Evolutionary conservation across 768 basidiomycete genomes (phyloP).

Genomic region (Lactifluus subvellereus): DNA sequence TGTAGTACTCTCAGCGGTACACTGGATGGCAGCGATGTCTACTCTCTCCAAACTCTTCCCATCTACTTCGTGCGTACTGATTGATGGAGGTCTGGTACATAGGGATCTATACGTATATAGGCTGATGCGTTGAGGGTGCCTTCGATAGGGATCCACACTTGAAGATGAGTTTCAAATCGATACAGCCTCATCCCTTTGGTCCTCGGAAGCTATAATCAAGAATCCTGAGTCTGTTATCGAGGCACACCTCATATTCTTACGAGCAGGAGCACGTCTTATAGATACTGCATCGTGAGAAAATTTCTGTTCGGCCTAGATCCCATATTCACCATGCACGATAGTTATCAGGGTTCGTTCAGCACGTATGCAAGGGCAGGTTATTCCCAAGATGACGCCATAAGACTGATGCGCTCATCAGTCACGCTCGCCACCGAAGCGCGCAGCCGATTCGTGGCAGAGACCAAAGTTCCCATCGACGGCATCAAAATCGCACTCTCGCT

Average conservation of each 20-base stretch:
- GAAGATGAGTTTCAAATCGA: conserved; percentile 45
- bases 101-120: not conserved
- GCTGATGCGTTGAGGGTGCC: not conserved
- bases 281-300: conserved; percentile 58
- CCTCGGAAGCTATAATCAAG: conserved; percentile 51
- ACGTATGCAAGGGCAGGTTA: conserved; percentile 52
- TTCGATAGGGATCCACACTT: conserved; percentile 54
- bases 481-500: conserved; percentile 60
- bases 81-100: conserved; percentile 23
- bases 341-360: conserved; percentile 59
- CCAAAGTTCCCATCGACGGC: conserved; percentile 18
- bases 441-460: conserved; percentile 30
- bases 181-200: conserved; percentile 64
- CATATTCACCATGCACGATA: conserved; percentile 26
- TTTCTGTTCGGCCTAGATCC: not conserved
- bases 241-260: conserved; percentile 57
- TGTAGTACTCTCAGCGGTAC: not conserved
- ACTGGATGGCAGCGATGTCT: not conserved
- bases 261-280: conserved; percentile 61
- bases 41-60: conserved; percentile 6
- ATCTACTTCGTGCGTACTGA: not conserved
- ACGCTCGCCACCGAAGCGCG: conserved; percentile 46
- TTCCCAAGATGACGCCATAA: conserved; percentile 36
- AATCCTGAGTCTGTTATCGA: conserved; percentile 49
- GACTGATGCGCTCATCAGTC: conserved; percentile 50